These are phyloP conservation scores for Podaxis mareebaensis DNA, from an alignment of 768 basidiomycete genomes.

Conservation along the genomic window DNA sequence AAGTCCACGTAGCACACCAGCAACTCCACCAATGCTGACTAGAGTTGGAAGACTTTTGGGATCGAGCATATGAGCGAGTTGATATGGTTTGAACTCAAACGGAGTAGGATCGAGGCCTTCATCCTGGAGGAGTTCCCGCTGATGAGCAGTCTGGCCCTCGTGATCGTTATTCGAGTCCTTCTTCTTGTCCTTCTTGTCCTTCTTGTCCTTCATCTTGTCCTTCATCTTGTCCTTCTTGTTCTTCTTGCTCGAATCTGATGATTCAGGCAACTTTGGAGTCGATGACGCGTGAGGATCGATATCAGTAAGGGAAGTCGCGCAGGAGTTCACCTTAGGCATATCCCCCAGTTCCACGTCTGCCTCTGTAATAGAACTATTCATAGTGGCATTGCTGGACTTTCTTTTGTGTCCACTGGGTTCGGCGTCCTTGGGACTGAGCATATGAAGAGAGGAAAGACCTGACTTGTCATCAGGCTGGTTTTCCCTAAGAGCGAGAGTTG, in stretches of 20 bases:
- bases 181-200: slow-evolving; percentile 22
- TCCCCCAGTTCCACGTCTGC: slow-evolving; percentile 49
- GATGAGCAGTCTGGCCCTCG: slow-evolving; percentile 30
- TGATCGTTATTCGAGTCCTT: slow-evolving; percentile 28
- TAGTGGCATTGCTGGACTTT: slow-evolving; percentile 59
- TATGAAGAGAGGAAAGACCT: slow-evolving; percentile 51
- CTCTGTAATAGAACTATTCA: slow-evolving; percentile 44
- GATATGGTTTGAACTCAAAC: slow-evolving; percentile 71
- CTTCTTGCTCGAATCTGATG: slow-evolving; percentile 26
- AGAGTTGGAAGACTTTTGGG: slow-evolving; percentile 79
- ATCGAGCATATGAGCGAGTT: slow-evolving; percentile 85
- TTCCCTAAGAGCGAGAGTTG: slow-evolving; percentile 60
- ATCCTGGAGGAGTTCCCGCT: slow-evolving; percentile 39
- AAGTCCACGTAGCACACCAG: slow-evolving; percentile 67
- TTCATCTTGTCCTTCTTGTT: slow-evolving; percentile 19
- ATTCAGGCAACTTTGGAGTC: slow-evolving; percentile 2
- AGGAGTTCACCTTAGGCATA: slow-evolving; percentile 37
- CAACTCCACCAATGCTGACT: slow-evolving; percentile 66
- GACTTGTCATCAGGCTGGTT: slow-evolving; percentile 63
- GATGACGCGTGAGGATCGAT: slow-evolving; percentile 26
- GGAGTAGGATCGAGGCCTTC: slow-evolving; percentile 59
- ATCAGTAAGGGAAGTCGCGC: slow-evolving; percentile 35
- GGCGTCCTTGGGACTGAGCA: slow-evolving; percentile 43
- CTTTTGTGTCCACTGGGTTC: slow-evolving; percentile 42
- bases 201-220: slow-evolving; percentile 24